A percentile compares a stretch with the other conserved stretches of the same genome.
Evolutionary conservation across 2,329 filamentous ascomycete species (phyloP).

Genomic region (Colletotrichum sansevieriae): DNA sequence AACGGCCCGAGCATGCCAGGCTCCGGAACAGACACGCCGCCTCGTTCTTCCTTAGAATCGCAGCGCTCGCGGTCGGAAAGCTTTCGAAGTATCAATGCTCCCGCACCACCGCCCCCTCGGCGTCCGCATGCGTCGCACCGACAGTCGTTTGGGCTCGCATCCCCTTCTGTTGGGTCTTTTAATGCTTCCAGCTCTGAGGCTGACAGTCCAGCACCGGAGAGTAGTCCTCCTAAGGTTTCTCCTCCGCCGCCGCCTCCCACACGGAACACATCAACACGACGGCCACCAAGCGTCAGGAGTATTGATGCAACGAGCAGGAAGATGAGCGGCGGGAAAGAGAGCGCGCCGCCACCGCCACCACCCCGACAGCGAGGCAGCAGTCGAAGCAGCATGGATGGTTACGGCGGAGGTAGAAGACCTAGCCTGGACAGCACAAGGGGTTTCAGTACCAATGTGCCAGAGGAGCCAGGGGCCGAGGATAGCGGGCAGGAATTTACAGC

Average conservation of each 20-base stretch:
- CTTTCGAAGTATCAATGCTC: slow-evolving; percentile 57
- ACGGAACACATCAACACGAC: slow-evolving; percentile 58
- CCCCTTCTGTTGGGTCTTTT: slow-evolving; percentile 28
- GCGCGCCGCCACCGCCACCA: slow-evolving; percentile 60
- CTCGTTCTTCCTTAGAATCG: slow-evolving; percentile 66
- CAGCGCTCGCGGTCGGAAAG: slow-evolving; percentile 61
- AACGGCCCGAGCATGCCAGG: slow-evolving; percentile 39
- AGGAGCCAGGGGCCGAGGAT: slow-evolving; percentile 43
- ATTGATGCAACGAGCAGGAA: slow-evolving; percentile 51
- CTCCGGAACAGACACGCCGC: slow-evolving; percentile 55
- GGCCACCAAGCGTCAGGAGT: slow-evolving; percentile 59
- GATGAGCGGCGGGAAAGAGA: slow-evolving; percentile 31
- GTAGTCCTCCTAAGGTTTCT: slow-evolving; percentile 42
- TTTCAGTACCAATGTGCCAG: slow-evolving; percentile 48
- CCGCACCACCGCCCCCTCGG: slow-evolving; percentile 68
- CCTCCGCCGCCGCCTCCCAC: slow-evolving; percentile 62
- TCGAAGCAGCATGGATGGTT: slow-evolving; percentile 56
- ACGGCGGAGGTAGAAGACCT: slow-evolving; percentile 46
- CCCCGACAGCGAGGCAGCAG: slow-evolving; percentile 62
- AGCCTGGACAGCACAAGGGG: slow-evolving; percentile 49
- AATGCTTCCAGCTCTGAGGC: slow-evolving; percentile 20
- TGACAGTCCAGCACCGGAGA: neutral
- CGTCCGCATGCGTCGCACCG: slow-evolving; percentile 58
- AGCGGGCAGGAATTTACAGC: slow-evolving; percentile 43
- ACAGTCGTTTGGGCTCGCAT: slow-evolving; percentile 41